phyloP scores from a whole-genome alignment of 1,284 basidiomycete genomes.

The Butyriboletus regius region DNA sequence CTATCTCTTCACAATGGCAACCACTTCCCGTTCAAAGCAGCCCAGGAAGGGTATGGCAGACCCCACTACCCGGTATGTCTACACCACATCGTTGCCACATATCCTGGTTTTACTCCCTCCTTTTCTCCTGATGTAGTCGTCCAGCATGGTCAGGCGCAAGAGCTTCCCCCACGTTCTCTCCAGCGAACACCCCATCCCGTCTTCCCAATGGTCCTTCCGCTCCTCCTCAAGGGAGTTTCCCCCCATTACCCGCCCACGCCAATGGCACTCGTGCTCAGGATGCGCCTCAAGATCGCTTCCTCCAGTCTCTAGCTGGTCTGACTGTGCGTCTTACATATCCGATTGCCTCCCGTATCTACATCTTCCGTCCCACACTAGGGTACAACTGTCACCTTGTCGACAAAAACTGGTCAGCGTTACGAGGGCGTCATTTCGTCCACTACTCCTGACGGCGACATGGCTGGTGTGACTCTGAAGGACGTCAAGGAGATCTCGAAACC shows the following conservation, averaged over 20 bases:
- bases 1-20: constrained; percentile 44
- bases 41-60: constrained; percentile 53
- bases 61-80: constrained; percentile 48
- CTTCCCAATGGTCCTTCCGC: constrained; percentile 40
- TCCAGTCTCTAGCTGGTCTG: constrained; percentile 56
- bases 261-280: constrained; percentile 45
- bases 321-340: constrained; percentile 44
- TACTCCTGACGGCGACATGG: constrained; percentile 55
- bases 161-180: constrained; percentile 60
- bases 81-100: constrained; percentile 13
- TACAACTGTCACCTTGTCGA: constrained; percentile 62
- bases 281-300: constrained; percentile 46
- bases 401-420: constrained; percentile 61
- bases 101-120: background rate
- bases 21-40: constrained; percentile 53
- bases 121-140: constrained; percentile 39
- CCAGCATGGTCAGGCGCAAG: constrained; percentile 59
- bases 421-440: constrained; percentile 65
- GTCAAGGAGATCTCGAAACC: constrained; percentile 60
- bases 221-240: constrained; percentile 40
- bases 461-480: constrained; percentile 67
- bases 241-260: constrained; percentile 41
- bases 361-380: constrained; percentile 42
- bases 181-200: constrained; percentile 44
- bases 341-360: constrained; percentile 15